Evolutionary conservation across 495 filamentous ascomycete species (phyloP), one percentile per base, ranked within the genome.

Genomic region (Tetracladium setigerum): DNA sequence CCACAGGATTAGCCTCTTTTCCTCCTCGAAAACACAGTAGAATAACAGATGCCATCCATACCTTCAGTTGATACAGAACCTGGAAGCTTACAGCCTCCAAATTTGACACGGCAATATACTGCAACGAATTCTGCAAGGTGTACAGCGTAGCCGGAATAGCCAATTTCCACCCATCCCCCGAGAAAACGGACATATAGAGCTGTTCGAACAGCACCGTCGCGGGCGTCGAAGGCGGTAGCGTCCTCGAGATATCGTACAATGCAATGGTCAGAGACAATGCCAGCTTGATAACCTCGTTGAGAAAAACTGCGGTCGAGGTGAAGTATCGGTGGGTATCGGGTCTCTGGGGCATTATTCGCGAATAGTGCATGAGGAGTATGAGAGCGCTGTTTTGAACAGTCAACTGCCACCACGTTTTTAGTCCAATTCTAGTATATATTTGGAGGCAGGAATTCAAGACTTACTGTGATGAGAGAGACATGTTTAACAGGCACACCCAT

Each of bases 111-210:
- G 88, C 92, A 41, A 95, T 76, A 63, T 95, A 98, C 65, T 96
- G 88, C 15, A 98, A 67, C 4, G 83, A 85, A 60, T 95, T 96
- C 57, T 95, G 86, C 19, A 95, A 53, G 0, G 92, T 95, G 59
- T 95, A 96, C 2, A 97, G 72, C 35, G 79, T 74, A 7, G 89
- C 92, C 0, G 92, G 91, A 32, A 97, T 84, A 5, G 87, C 89
- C 52, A 98, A 61, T 64, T 96, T 96, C 92, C 92, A 98, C 56
- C 87, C 87, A 55, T 98, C 92, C n/a, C 84, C 82, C 2, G 85
- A 83, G 60, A 96, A 95, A 0, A 95, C 82, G 12, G 84, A 78
- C 38, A 72, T 77, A 54, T 77, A 82, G n/a, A 97, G 78, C 52
- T 86, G 81, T 51, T 78, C 78, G 64, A 95, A 82, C 17, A 95